These are phyloP conservation scores for Musa acuminata DNA, from an alignment of 176 grass and related monocot species.

Conservation along the genomic window DNA sequence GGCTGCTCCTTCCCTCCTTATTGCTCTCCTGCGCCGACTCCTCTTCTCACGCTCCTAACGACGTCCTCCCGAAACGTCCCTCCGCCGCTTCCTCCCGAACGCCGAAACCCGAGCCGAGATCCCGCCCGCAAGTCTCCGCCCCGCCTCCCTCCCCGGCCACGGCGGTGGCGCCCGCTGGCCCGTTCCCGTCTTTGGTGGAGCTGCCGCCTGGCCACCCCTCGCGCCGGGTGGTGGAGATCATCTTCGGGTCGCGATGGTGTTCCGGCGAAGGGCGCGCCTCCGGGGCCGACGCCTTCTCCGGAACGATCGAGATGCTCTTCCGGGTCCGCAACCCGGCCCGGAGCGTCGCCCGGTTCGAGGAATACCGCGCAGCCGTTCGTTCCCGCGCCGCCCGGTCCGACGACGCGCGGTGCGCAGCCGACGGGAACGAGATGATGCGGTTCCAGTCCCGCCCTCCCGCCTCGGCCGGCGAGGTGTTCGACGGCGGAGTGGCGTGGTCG, in stretches of 20 bases:
- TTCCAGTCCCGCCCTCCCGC: conserved; percentile 32
- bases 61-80: not conserved
- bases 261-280: not conserved
- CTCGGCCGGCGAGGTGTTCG: conserved; percentile 28
- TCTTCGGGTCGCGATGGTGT: conserved; percentile 46
- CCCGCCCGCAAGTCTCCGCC: not conserved
- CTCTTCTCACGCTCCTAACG: not conserved
- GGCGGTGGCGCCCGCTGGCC: not conserved
- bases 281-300: not conserved
- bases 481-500: conserved; percentile 29
- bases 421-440: conserved; percentile 70
- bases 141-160: not conserved
- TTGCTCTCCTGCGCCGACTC: not conserved
- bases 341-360: conserved; percentile 50
- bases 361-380: conserved; percentile 28
- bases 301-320: conserved; percentile 45
- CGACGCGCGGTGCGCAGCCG: conserved; percentile 42
- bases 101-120: not conserved
- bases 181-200: conserved; percentile 44
- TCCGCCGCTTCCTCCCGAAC: not conserved
- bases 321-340: conserved; percentile 42
- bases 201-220: conserved; percentile 45
- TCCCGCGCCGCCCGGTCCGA: conserved; percentile 15
- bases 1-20: not conserved
- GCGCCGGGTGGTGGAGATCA: conserved; percentile 57